Evolutionary conservation across 768 basidiomycete genomes (phyloP), one percentile per base, ranked within the genome.

Genomic region (Trametes maxima): DNA sequence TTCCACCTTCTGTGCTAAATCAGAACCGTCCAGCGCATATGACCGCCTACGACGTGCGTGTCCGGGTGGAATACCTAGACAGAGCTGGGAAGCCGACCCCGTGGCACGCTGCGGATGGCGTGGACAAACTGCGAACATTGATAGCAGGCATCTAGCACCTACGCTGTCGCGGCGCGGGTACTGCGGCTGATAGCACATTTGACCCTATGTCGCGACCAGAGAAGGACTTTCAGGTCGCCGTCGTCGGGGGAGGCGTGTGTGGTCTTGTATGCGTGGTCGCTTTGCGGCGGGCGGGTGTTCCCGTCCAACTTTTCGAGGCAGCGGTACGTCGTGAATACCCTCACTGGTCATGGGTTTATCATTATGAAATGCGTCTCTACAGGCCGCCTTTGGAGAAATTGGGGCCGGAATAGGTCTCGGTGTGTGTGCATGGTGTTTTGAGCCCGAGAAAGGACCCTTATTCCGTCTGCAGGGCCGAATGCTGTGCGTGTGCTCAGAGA

Each of bases 191-290:
- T 8, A 44, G 43, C 17, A 19, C 43, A 17, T 44, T 44, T 10
- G 43, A 44, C 43, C 21, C 43, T n/a, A 21, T 44, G 43, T 10
- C 43, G 17, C 43, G 13, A 33, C 28, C 28, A 33, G 28, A 37
- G 51, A 52, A 40, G 12, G 36, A 79, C 67, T 80, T 84, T 60
- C 70, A 73, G 28, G 74, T 85, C 37, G 83, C 82, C 0, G 78
- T 86, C 36, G 74, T 85, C 3, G 84, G 85, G 16, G 83, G 83
- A 28, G 84, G 85, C 16, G 78, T 85, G 69, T 80, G 78, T 57
- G 82, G 83, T 17, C 69, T 85, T 13, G 74, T 77, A 1, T 79
- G 77, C 62, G 82, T 83, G 2, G 72, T 79, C 43, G 78, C 72
- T 40, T 74, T 86, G 33, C 54, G 65, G 13, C 74, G 70, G 40